phyloP scores from a whole-genome alignment of 306 rosid species.

The Quercus alba region DNA sequence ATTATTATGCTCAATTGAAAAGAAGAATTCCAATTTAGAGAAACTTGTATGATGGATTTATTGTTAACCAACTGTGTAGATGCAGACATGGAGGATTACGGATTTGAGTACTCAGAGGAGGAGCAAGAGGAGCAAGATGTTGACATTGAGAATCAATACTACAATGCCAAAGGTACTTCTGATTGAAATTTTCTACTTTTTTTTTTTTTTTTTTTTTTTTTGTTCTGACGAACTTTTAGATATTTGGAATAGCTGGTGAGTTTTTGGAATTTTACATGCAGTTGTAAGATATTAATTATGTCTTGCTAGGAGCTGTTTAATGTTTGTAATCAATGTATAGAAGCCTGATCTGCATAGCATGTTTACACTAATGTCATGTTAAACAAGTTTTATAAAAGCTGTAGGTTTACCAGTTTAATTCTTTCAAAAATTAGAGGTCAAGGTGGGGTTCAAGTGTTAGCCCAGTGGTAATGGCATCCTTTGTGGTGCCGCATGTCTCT shows the following conservation, averaged over 20 bases:
- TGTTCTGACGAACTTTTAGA: neutral
- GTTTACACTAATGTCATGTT: neutral
- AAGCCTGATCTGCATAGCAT: neutral
- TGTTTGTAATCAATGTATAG: neutral
- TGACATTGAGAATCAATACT: conserved; percentile 97
- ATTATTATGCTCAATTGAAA: neutral
- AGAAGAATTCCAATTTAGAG: neutral
- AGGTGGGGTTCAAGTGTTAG: neutral
- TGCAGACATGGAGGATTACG: conserved; percentile 99
- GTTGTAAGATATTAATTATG: neutral
- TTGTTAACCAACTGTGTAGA: conserved; percentile 41
- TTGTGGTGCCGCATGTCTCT: no score
- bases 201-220: neutral
- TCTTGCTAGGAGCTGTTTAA: neutral
- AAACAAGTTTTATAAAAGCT: neutral
- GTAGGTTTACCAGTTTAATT: neutral
- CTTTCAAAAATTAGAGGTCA: neutral
- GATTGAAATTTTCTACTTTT: neutral
- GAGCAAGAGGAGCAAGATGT: conserved; percentile 99
- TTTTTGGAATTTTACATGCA: neutral
- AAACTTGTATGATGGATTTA: neutral
- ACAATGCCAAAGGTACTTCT: conserved; percentile 77
- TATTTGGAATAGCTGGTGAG: conserved; percentile 1
- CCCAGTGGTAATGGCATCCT: no score
- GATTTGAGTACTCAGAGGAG: conserved; percentile 96